Percentiles rank a stretch among this genome's conserved stretches.
Conservation (phyloP, 2,329 filamentous ascomycete genomes). For the Apiospora rasikravindrae region DNA sequence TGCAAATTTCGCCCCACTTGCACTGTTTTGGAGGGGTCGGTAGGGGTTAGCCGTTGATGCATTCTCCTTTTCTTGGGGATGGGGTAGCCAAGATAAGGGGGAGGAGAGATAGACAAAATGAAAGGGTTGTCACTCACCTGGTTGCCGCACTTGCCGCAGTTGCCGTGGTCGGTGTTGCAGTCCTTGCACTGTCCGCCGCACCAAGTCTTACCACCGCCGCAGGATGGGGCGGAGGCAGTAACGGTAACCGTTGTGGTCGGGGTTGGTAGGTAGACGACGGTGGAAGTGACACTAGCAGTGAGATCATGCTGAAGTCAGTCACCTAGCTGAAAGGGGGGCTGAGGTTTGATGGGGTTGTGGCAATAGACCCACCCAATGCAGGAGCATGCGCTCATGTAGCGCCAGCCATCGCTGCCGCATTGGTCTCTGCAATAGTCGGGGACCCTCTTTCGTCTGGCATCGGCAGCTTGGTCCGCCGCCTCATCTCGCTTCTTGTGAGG, state of each 20-base stretch:
- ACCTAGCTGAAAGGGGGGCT: not conserved
- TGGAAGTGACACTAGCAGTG: not conserved
- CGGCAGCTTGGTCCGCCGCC: not conserved
- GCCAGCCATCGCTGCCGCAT: not conserved
- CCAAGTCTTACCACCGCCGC: not conserved
- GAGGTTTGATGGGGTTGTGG: not conserved
- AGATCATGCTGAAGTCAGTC: not conserved
- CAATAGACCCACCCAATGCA: not conserved
- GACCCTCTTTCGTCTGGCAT: not conserved
- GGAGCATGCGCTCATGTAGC: not conserved
- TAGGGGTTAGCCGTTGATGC: not conserved
- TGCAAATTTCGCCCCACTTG: not conserved
- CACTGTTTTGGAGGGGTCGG: not conserved
- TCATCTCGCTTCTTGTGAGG: not conserved
- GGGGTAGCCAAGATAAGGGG: not conserved
- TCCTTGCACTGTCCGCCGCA: not conserved
- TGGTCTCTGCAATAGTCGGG: not conserved
- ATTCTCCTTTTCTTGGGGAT: too few relatives aligned
- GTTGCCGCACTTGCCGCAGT: slow-evolving; percentile 2
- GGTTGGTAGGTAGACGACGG: not conserved
- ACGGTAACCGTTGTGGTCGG: not conserved
- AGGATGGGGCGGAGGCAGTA: too few relatives aligned
- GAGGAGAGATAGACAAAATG: not conserved
- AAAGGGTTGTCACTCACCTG: not conserved
- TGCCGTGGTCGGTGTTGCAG: not conserved